Conservation (phyloP, 768 basidiomycete genomes). For the Naganishia randhawae region DNA sequence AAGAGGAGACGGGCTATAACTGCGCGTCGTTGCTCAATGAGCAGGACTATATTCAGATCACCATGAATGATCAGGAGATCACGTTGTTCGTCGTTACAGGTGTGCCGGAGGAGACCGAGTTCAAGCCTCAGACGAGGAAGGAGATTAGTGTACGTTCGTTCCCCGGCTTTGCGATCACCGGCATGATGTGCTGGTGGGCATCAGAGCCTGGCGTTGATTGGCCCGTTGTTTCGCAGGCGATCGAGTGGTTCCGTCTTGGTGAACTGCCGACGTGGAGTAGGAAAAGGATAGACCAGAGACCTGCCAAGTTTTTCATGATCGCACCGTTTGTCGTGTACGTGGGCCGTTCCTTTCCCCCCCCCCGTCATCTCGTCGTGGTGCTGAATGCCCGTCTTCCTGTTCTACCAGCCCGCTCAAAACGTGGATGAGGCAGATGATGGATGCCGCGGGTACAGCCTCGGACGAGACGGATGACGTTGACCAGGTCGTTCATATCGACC, state of each 20-base stretch:
- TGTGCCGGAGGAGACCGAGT: slow-evolving; percentile 79
- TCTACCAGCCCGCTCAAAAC: slow-evolving; percentile 33
- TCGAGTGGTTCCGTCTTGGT: slow-evolving; percentile 86
- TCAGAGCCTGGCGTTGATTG: background rate
- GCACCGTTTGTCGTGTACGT: slow-evolving; percentile 74
- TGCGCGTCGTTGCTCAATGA: slow-evolving; percentile 46
- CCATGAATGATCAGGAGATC: slow-evolving; percentile 84
- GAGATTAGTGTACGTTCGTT: slow-evolving; percentile 80
- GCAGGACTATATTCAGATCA: slow-evolving; percentile 71
- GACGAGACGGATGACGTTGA: slow-evolving; percentile 3
- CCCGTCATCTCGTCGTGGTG: background rate
- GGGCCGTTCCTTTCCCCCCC: background rate
- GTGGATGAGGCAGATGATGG: slow-evolving; percentile 37
- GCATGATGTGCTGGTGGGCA: too few species aligned
- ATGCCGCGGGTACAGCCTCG: background rate
- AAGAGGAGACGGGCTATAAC: slow-evolving; percentile 96
- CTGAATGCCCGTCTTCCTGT: background rate
- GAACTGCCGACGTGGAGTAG: slow-evolving; percentile 89
- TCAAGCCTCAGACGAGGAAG: slow-evolving; percentile 91
- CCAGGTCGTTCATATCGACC: slow-evolving; percentile 25
- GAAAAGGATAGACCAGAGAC: slow-evolving; percentile 56
- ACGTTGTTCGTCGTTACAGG: slow-evolving; percentile 85
- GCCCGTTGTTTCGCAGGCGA: slow-evolving; percentile 61
- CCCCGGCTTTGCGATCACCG: background rate
- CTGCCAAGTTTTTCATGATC: slow-evolving; percentile 81